Base-by-base conservation (phyloP, 805 yeast genomes). In the Suhomyces sp. region DNA sequence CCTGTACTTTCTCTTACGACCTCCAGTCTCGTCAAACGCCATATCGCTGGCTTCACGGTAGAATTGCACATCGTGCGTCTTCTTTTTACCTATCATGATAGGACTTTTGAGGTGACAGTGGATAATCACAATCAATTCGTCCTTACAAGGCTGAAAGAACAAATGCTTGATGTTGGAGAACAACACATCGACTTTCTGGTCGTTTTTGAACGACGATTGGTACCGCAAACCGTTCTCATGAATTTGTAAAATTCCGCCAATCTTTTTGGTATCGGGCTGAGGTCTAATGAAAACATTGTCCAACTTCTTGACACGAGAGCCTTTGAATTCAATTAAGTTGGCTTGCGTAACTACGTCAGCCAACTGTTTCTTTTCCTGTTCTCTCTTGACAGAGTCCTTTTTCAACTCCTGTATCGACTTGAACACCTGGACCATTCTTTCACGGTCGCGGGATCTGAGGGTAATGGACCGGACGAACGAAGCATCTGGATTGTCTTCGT, bases 161-260 rank as follows among this genome's bases (percentile, higher is more conserved):
- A 94, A 72, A 67, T 94, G 97, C 68, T 92, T 90, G 62, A 94
- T 89, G 71, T 94, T 94, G 50, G 89, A 83, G 68, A 91, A 94
- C 57, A 93, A 72, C 25, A 94, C 81, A 71, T 94, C 98, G 56
- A 94, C 87, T 64, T 82, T 82, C 60, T 90, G 96, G 62, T 93
- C 98, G 15, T 85, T 77, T 63, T 92, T 83, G 57, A 89, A 78
- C 12, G 94, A 86, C 1, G 96, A 86, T 66, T 89, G 96, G 69
- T 92, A 94, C 61, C 98, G 81, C 57, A 94, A 81, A 82, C 99
- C 99, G 69, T 93, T 94, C 67, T 90, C 96, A 70, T 93, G 99
- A 55, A 93, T 89, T 56, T 89, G 89, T 51, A 93, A 81, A 17
- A 85, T 82, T 31, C 98, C 97, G 12, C 97, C 93, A 25, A 87